phyloP scores from a whole-genome alignment of 805 yeast genomes.

The Cyberlindnera subsufficiens region DNA sequence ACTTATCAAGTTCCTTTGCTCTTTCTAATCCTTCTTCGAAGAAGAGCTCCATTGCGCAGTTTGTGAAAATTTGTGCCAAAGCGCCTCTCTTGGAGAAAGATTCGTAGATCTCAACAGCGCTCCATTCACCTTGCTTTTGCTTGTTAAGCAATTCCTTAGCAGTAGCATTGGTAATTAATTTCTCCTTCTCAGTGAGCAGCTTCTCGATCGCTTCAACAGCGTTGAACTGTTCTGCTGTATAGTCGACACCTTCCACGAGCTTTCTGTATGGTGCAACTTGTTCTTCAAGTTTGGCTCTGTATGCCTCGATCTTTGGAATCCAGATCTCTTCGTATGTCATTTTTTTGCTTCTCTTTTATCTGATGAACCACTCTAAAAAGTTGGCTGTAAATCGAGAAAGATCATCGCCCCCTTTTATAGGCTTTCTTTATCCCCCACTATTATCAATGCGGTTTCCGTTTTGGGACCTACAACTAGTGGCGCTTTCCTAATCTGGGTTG shows the following conservation, averaged over 20 bases:
- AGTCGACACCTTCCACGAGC: constrained; percentile 13
- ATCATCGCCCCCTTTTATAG: too few species aligned
- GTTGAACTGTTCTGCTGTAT: constrained; percentile 17
- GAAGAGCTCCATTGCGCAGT: constrained; percentile 34
- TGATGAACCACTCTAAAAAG: background rate
- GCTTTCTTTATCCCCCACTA: too few species aligned
- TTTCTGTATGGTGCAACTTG: constrained; percentile 18
- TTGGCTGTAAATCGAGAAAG: too few species aligned
- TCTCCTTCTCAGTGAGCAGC: constrained; percentile 15
- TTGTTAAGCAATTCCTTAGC: constrained; percentile 14
- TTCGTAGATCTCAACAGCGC: constrained; percentile 36
- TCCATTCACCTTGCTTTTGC: constrained; percentile 28
- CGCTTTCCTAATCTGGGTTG: too few species aligned
- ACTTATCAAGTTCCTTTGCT: constrained; percentile 52
- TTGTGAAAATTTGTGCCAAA: constrained; percentile 47
- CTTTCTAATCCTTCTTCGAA: constrained; percentile 52
- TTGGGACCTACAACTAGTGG: too few species aligned
- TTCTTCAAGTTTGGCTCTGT: constrained; percentile 12
- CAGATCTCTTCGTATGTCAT: constrained; percentile 11
- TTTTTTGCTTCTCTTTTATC: background rate
- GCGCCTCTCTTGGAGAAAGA: constrained; percentile 57
- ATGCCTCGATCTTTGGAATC: constrained; percentile 18
- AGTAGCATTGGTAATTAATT: constrained; percentile 15
- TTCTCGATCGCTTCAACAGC: constrained; percentile 16
- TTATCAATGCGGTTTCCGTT: too few species aligned